These are phyloP conservation scores for Neospermospora avenae DNA, from an alignment of 2,329 filamentous ascomycete genomes.

Conservation along the genomic window DNA sequence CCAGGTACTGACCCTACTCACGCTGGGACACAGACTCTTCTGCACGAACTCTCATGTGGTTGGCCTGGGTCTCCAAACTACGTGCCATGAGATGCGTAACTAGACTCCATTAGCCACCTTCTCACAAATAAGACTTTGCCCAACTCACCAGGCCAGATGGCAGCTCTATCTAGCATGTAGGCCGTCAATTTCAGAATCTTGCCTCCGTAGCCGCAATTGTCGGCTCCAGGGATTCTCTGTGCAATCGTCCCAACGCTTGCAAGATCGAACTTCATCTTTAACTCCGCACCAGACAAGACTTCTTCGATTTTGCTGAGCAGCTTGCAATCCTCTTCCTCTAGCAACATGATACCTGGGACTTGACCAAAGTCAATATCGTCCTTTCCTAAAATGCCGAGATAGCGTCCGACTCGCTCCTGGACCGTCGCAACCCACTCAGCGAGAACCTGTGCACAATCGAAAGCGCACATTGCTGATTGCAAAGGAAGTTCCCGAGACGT, in stretches of 20 bases:
- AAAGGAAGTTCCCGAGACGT: slow-evolving; percentile 82
- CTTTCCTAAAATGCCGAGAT: slow-evolving; percentile 80
- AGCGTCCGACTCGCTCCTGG: slow-evolving; percentile 89
- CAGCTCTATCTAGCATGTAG: slow-evolving; percentile 81
- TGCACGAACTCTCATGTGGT: slow-evolving; percentile 59
- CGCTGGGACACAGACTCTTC: slow-evolving; percentile 37
- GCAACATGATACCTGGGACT: slow-evolving; percentile 82
- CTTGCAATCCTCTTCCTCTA: slow-evolving; percentile 89
- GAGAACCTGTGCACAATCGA: slow-evolving; percentile 90
- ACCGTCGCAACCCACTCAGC: slow-evolving; percentile 92
- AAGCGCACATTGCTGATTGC: slow-evolving; percentile 86
- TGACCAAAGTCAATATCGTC: slow-evolving; percentile 75
- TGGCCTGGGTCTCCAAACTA: slow-evolving; percentile 61
- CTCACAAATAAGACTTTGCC: background rate
- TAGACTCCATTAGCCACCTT: slow-evolving; percentile 31
- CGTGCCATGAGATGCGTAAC: slow-evolving; percentile 68
- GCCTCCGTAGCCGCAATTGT: slow-evolving; percentile 73
- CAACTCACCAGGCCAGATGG: slow-evolving; percentile 82
- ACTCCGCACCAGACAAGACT: slow-evolving; percentile 71
- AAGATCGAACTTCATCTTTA: slow-evolving; percentile 67
- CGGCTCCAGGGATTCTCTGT: slow-evolving; percentile 52
- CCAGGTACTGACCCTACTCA: slow-evolving; percentile 16
- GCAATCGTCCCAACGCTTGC: slow-evolving; percentile 52
- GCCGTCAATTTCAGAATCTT: slow-evolving; percentile 83
- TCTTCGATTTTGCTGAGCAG: slow-evolving; percentile 78